Evolutionary conservation across 495 filamentous ascomycete genomes (phyloP).

Genomic region (Aspergillus nidulans): DNA sequence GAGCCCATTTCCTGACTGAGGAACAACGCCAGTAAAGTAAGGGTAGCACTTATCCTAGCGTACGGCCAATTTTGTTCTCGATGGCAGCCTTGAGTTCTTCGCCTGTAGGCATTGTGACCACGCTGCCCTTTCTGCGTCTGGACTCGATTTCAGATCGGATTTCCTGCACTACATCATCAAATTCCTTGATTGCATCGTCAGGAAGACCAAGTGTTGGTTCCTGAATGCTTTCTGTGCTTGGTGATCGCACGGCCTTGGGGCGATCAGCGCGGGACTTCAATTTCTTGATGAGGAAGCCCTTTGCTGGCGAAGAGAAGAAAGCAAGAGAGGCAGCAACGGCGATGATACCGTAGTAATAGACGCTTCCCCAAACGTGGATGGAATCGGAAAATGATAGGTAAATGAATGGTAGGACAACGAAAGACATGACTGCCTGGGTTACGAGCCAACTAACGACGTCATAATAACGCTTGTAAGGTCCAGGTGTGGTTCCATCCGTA

Average conservation of each 20-base stretch:
- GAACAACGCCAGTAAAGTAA: background rate
- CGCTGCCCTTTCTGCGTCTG: slow-evolving; percentile 50
- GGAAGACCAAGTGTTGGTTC: slow-evolving; percentile 71
- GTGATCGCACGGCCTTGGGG: slow-evolving; percentile 24
- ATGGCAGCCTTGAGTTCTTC: slow-evolving; percentile 44
- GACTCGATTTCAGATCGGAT: slow-evolving; percentile 65
- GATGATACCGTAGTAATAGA: slow-evolving; percentile 85
- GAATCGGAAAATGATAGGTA: slow-evolving; percentile 65
- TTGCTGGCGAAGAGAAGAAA: slow-evolving; percentile 79
- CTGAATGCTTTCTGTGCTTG: slow-evolving; percentile 29
- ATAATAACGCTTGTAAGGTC: slow-evolving; percentile 76
- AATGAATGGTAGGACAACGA: slow-evolving; percentile 77
- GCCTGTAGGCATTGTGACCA: slow-evolving; percentile 42
- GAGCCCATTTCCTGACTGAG: too few species aligned
- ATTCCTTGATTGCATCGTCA: slow-evolving; percentile 67
- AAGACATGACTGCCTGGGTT: slow-evolving; percentile 82
- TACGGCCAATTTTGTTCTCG: slow-evolving; percentile 43
- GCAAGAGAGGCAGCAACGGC: slow-evolving; percentile 58
- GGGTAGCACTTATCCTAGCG: slow-evolving; percentile 18
- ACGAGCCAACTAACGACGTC: slow-evolving; percentile 73
- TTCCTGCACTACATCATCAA: slow-evolving; percentile 76
- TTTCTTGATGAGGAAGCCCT: slow-evolving; percentile 50
- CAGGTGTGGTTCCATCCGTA: slow-evolving; percentile 59
- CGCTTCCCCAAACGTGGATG: slow-evolving; percentile 68
- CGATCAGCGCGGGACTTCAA: slow-evolving; percentile 53